phyloP scores from a whole-genome alignment of 495 filamentous ascomycete genomes.

The Trichoderma reesei region DNA sequence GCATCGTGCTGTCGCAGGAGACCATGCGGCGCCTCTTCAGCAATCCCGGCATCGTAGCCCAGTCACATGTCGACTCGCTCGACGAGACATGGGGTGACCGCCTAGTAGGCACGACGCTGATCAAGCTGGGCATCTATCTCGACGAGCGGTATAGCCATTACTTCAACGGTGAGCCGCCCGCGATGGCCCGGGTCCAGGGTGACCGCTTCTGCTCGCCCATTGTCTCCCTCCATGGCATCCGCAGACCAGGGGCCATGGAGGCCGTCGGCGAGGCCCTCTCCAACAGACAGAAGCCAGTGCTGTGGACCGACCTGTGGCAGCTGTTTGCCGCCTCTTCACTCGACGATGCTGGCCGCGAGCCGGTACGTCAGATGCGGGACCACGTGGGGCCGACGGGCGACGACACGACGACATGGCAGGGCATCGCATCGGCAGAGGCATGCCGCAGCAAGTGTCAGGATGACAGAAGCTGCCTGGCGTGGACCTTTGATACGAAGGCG shows the following conservation, averaged over 20 bases:
- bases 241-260: slow-evolving; percentile 23
- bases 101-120: slow-evolving; percentile 30
- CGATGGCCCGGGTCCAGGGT: slow-evolving; percentile 28
- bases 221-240: slow-evolving; percentile 31
- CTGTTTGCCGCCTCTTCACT: slow-evolving; percentile 26
- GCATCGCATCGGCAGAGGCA: slow-evolving; percentile 21
- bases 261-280: slow-evolving; percentile 27
- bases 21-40: slow-evolving; percentile 28
- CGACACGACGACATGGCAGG: slow-evolving; percentile 20
- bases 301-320: slow-evolving; percentile 32
- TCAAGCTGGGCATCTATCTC: slow-evolving; percentile 31
- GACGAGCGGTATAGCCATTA: slow-evolving; percentile 33
- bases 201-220: slow-evolving; percentile 34
- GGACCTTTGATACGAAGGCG: slow-evolving; percentile 29
- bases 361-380: slow-evolving; percentile 26
- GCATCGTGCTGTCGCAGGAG: slow-evolving; percentile 33
- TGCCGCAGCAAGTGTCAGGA: slow-evolving; percentile 26
- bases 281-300: slow-evolving; percentile 23
- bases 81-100: slow-evolving; percentile 34
- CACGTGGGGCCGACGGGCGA: slow-evolving; percentile 30
- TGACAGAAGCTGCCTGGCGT: slow-evolving; percentile 28
- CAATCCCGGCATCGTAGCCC: slow-evolving; percentile 22
- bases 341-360: slow-evolving; percentile 20
- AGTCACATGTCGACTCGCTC: slow-evolving; percentile 27
- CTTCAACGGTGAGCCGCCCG: slow-evolving; percentile 38